Evolutionary conservation across 2,329 filamentous ascomycete species (phyloP), one percentile per base, ranked within the genome.

Genomic region (Alternaria dauci): DNA sequence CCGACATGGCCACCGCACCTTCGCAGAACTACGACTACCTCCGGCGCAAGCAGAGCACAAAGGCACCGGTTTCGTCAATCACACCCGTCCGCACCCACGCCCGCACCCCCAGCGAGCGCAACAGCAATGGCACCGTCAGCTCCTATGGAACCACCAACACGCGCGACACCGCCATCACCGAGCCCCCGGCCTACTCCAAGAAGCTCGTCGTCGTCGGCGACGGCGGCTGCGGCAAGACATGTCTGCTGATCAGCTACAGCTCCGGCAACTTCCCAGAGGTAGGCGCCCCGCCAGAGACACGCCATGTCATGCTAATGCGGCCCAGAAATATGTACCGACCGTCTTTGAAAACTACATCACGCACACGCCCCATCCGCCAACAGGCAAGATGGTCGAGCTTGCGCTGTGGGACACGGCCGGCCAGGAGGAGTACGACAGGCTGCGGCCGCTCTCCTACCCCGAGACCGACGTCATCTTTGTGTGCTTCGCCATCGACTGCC

Each of bases 341-440:
- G 95, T 99, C 53, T 99, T 99, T 79, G 95, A 99, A 78, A 99
- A 99, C 84, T 99, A 99, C 87, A 98, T 99, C 82, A 97, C 95
- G 55, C 94, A 97, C 80, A 96, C 94, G 58, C 91, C 89, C 61
- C 95, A 99, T 81, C 88, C 89, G 67, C 88, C 89, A 44, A 92
- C 91, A 12, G 94, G 94, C 76, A 98, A 97, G 86, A 94, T 91
- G 59, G 93, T 99, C 69, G 95, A 99, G 83, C 88, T 99, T 63
- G 95, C 95, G 41, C 87, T 99, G 53, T 99, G 95, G 95, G 95
- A 99, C 81, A 99, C 95, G 28, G 95, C 95, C 72, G 95, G 95
- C 39, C 95, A 99, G 81, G 95, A 99, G 81, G 95, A 98, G 82
- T 99, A 99, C 79, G 95, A 99, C 84, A 90, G 95, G 72, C 85